Conservation (phyloP, 768 basidiomycete species). For the Serendipita indica region DNA sequence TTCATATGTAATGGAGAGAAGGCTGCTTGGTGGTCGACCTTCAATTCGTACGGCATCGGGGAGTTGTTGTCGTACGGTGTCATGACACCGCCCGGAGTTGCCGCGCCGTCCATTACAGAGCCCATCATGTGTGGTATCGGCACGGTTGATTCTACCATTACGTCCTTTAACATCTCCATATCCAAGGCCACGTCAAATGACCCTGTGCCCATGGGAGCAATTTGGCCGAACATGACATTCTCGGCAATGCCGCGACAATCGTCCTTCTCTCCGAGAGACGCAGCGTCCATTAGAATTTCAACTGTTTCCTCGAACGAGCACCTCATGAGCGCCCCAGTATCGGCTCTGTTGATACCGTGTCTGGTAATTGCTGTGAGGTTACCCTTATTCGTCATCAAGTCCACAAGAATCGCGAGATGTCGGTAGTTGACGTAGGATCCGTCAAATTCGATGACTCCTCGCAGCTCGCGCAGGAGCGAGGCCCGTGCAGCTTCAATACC, state of each 20-base stretch:
- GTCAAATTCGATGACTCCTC: constrained; percentile 95
- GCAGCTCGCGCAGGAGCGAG: constrained; percentile 85
- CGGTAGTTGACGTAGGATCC: constrained; percentile 99
- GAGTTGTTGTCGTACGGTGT: constrained; percentile 93
- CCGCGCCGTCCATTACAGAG: constrained; percentile 68
- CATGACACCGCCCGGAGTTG: constrained; percentile 78
- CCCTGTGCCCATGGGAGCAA: constrained; percentile 99
- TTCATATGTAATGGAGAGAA: constrained; percentile 92
- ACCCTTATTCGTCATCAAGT: constrained; percentile 96
- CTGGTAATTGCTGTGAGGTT: constrained; percentile 95
- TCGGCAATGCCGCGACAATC: constrained; percentile 98
- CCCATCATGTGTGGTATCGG: constrained; percentile 71
- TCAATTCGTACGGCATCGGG: constrained; percentile 53
- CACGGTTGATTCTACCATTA: constrained; percentile 89
- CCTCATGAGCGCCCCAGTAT: constrained; percentile 96
- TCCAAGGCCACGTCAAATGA: constrained; percentile 92
- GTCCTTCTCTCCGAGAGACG: constrained; percentile 94
- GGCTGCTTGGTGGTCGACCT: constrained; percentile 66
- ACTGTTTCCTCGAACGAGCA: constrained; percentile 99
- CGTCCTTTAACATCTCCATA: constrained; percentile 96
- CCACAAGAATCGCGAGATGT: constrained; percentile 89
- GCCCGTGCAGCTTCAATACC: constrained; percentile 95
- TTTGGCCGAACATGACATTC: constrained; percentile 97
- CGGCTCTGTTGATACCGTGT: constrained; percentile 96
- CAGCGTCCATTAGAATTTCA: constrained; percentile 97